A percentile compares a stretch with the other conserved stretches of the same genome.
phyloP scores from a whole-genome alignment of 2,329 filamentous ascomycete species.

The Ophiostoma perfectum region DNA sequence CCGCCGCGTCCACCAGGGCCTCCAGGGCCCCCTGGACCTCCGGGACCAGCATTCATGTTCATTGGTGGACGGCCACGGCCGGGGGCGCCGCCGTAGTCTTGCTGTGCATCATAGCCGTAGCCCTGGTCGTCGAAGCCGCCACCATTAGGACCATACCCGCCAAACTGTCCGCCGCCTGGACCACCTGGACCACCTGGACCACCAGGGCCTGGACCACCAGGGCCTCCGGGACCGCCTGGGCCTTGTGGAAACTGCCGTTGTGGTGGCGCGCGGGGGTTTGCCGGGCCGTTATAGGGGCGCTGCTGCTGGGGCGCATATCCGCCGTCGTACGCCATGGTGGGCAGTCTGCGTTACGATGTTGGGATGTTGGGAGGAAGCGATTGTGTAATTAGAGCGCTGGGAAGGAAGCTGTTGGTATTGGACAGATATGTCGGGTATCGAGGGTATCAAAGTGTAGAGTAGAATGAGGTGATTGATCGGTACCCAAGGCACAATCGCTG shows the following conservation, averaged over 20 bases:
- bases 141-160: conserved; percentile 34
- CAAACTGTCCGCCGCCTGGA: conserved; percentile 28
- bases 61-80: conserved; percentile 39
- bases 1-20: conserved; percentile 41
- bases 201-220: conserved; percentile 28
- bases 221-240: conserved; percentile 28
- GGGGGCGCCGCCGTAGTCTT: conserved; percentile 36
- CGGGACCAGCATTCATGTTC: conserved; percentile 15
- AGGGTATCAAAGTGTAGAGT: background rate
- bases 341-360: background rate
- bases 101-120: conserved; percentile 42
- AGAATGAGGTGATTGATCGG: background rate
- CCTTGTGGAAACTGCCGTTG: conserved; percentile 36
- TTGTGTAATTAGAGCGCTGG: conserved; percentile 1
- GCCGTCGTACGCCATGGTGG: conserved; percentile 48
- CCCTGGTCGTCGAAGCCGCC: conserved; percentile 36
- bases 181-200: conserved; percentile 28
- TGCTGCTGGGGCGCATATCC: conserved; percentile 38
- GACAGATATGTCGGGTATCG: background rate
- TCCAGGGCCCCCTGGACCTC: conserved; percentile 21
- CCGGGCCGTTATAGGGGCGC: conserved; percentile 45
- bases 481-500: background rate
- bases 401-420: background rate
- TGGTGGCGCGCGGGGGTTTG: conserved; percentile 39
- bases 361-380: background rate